Evolutionary conservation across 2,329 filamentous ascomycete species (phyloP).

Genomic region (Anthostomella pinea): DNA sequence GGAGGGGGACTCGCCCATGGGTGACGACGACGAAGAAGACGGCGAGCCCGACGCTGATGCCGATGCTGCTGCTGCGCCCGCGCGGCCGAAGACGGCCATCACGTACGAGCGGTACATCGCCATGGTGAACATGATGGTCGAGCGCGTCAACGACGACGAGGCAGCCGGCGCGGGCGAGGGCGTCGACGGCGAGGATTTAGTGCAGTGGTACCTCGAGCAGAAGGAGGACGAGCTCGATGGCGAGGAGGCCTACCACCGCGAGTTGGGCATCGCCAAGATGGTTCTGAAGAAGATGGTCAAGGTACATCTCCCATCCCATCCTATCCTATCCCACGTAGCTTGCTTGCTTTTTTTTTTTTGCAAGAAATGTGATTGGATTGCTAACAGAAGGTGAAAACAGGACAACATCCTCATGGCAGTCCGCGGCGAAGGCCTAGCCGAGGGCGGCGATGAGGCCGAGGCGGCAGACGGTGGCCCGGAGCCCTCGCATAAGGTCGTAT

Average conservation of each 20-base stretch:
- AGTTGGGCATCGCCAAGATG: slow-evolving; percentile 51
- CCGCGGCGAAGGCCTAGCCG: slow-evolving; percentile 57
- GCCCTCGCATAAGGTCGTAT: slow-evolving; percentile 58
- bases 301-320: slow-evolving; percentile 50
- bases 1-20: slow-evolving; percentile 45
- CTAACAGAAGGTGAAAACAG: slow-evolving; percentile 43
- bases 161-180: slow-evolving; percentile 68
- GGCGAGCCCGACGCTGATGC: slow-evolving; percentile 40
- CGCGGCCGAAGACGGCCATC: slow-evolving; percentile 72
- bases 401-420: slow-evolving; percentile 88
- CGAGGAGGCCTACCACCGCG: slow-evolving; percentile 76
- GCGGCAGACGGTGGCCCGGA: slow-evolving; percentile 44
- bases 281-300: slow-evolving; percentile 96
- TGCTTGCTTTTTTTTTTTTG: slow-evolving; percentile 1
- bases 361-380: not conserved
- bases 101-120: slow-evolving; percentile 93
- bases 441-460: slow-evolving; percentile 39
- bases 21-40: slow-evolving; percentile 46
- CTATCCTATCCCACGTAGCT: too few relatives aligned
- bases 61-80: slow-evolving; percentile 39
- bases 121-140: slow-evolving; percentile 84
- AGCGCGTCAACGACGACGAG: slow-evolving; percentile 82
- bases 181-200: slow-evolving; percentile 75
- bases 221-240: slow-evolving; percentile 78
- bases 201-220: slow-evolving; percentile 90